Base-by-base conservation (phyloP, 2,329 filamentous ascomycete species). In the Sporothrix globosa region DNA sequence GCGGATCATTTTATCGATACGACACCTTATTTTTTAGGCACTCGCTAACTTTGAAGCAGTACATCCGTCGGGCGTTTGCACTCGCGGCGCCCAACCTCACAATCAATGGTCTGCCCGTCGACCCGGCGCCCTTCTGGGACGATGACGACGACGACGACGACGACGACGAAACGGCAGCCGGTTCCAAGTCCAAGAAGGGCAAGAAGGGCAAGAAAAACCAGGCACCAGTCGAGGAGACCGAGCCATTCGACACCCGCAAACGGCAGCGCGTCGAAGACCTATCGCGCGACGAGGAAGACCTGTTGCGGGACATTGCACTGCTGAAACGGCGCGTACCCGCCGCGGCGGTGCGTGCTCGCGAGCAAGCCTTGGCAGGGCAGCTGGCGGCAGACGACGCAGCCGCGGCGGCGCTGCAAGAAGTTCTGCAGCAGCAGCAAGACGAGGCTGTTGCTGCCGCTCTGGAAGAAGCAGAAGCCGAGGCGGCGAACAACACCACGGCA, bases 231-330 rank as follows among this genome's bases (percentile, higher is more conserved):
- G 80, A 82, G 58, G 79, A 81, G 71, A 87, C 87, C 81, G 87
- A 88, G 75, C 84, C 87, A 44, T 89, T 89, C 75, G 86, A 90
- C 80, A 79, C 81, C 3, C 85, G 85, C 77, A 84, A 86, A 74
- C 87, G 87, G 76, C 82, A 83, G 72, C 84, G 83, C 74, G 85
- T 89, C 74, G 86, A 88, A 76, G 84, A 86, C 50, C 83, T 90
- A n/a, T 83, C 86, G 72, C 82, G 85, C 72, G 83, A 88, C 71
- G 88, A 90, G 74, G 88, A 90, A 76, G 87, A 87, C 75, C 82
- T 90, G 3, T 84, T 90, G 58, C 85, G 88, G 74, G 86, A 89
- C 75, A 88, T 90, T 74, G 88, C 88, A 9, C 79, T 81, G 41
- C 81, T 88, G n/a, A 88, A 88, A 77, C 83, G 84, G 72, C 78